phyloP scores from a whole-genome alignment of 2,329 filamentous ascomycete species.

The Samsoniella hepiali region DNA sequence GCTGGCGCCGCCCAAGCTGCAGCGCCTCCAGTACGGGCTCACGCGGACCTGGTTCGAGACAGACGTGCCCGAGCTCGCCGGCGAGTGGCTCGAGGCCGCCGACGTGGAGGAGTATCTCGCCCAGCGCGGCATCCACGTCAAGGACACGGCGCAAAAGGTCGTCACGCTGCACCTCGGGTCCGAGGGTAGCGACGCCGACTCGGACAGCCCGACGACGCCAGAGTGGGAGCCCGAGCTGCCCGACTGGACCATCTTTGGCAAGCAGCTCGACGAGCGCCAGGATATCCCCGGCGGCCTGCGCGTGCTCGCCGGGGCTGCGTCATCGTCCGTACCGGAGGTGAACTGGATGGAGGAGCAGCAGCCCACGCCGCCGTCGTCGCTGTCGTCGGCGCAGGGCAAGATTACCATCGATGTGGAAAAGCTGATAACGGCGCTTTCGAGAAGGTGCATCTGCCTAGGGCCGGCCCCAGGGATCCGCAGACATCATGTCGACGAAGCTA shows the following conservation, averaged over 20 bases:
- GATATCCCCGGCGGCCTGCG: slow-evolving; percentile 10
- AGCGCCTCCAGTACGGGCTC: slow-evolving; percentile 15
- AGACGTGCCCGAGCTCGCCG: slow-evolving; percentile 7
- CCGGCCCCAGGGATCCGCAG: slow-evolving; percentile 16
- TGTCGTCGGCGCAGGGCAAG: not conserved
- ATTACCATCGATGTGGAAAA: slow-evolving; percentile 14
- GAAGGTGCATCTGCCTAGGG: slow-evolving; percentile 10
- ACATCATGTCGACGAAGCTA: slow-evolving; percentile 16
- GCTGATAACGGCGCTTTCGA: slow-evolving; percentile 5
- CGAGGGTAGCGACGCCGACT: not conserved
- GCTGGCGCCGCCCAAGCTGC: slow-evolving; percentile 14
- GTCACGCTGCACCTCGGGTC: slow-evolving; percentile 10
- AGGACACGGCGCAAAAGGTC: not conserved
- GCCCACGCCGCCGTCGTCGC: not conserved
- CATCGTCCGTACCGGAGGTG: not conserved
- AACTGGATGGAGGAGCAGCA: not conserved
- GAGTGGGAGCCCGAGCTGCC: slow-evolving; percentile 17
- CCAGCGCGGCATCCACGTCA: slow-evolving; percentile 14
- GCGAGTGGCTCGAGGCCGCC: slow-evolving; percentile 17
- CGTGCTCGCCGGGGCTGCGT: not conserved
- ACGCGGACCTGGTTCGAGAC: slow-evolving; percentile 17
- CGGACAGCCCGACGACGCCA: slow-evolving; percentile 4
- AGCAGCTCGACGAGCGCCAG: slow-evolving; percentile 10
- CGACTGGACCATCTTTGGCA: slow-evolving; percentile 19
- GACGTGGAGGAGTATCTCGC: slow-evolving; percentile 18